A percentile compares a stretch with the other conserved stretches of the same genome.
Conservation (phyloP, 2,329 filamentous ascomycete species). For the Monascus ruber region DNA sequence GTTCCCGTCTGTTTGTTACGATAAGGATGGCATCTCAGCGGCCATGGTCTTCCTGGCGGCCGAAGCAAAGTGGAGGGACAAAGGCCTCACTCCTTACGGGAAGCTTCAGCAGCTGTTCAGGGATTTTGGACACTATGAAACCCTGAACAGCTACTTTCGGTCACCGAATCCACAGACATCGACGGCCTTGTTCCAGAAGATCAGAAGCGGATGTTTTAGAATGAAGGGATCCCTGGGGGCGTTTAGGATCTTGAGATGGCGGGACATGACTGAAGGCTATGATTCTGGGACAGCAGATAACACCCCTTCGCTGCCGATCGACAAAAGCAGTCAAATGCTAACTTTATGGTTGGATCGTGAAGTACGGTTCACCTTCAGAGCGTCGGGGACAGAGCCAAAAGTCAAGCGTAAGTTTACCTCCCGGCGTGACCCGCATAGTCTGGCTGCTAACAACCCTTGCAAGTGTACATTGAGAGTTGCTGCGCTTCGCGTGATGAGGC, state of each 20-base stretch:
- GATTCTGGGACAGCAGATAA: conserved; percentile 45
- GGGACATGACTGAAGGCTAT: conserved; percentile 50
- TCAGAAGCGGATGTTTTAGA: conserved; percentile 36
- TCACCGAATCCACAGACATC: conserved; percentile 45
- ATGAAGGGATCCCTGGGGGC: conserved; percentile 38
- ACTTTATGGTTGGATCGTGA: conserved; percentile 45
- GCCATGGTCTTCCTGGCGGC: conserved; percentile 49
- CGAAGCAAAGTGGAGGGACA: conserved; percentile 37
- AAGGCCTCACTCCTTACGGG: conserved; percentile 45
- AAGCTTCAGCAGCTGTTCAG: conserved; percentile 48
- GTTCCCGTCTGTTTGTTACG: conserved; percentile 50
- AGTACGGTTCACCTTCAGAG: conserved; percentile 48
- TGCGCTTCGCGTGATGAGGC: conserved; percentile 23
- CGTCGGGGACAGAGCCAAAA: conserved; percentile 56
- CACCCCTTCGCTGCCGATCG: conserved; percentile 44
- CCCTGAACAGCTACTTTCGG: conserved; percentile 52
- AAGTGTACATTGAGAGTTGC: conserved; percentile 35
- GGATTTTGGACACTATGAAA: conserved; percentile 50
- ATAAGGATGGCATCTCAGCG: conserved; percentile 54
- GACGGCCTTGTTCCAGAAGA: conserved; percentile 42
- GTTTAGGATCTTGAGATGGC: conserved; percentile 46
- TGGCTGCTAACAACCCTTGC: background rate
- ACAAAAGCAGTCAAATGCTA: conserved; percentile 51
- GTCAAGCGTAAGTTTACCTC: conserved; percentile 42
- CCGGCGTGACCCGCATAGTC: background rate